Evolutionary conservation across 257 asterid species (phyloP), one percentile per base, ranked within the genome.

Genomic region (Solanum gracilifrons): DNA sequence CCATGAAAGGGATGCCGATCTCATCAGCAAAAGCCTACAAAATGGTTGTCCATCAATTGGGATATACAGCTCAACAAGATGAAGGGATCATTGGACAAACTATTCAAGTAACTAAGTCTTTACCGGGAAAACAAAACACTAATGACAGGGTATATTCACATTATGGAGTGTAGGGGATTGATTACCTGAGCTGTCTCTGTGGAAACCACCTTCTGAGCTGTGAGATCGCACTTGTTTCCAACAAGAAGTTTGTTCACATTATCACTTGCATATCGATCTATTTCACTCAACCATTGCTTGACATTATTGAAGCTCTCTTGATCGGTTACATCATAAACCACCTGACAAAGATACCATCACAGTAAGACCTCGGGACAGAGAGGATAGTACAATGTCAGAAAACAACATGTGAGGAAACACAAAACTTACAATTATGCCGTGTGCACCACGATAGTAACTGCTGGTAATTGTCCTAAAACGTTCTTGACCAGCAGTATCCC

Each of bases 401-500:
- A 82, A 80, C 41, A 37, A 23, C 4, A 39, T 3, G 4, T 12
- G 25, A 25, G 48, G 35, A 74, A 72, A 75, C 29, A 18, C 77
- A 79, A n/a, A 66, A 89, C 96, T 90, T 93, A 96, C 98, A 87
- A 95, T 96, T 92, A 96, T 96, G 84, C 98, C 98, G 74, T 96
- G 98, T 46, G 98, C 98, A 82, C 98, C 98, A 64, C 98, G 98
- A 80, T 96, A 96, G 91, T 96, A 96, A 89, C 98, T 96, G 95
- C 98, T 96, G 15, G 98, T 96, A 87, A 96, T 96, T 87, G 98
- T 96, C 93, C 98, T 95, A 88, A 96, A 96, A 11, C 98, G 98
- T 85, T 94, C 98, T 94, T 96, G 98, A 74, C 98, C 98, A 85
- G 98, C 98, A 86, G 98, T 96, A 86, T 96, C 98, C 98, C 98